Evolutionary conservation across 257 asterid species (phyloP).

Genomic region (Lycium ferocissimum): DNA sequence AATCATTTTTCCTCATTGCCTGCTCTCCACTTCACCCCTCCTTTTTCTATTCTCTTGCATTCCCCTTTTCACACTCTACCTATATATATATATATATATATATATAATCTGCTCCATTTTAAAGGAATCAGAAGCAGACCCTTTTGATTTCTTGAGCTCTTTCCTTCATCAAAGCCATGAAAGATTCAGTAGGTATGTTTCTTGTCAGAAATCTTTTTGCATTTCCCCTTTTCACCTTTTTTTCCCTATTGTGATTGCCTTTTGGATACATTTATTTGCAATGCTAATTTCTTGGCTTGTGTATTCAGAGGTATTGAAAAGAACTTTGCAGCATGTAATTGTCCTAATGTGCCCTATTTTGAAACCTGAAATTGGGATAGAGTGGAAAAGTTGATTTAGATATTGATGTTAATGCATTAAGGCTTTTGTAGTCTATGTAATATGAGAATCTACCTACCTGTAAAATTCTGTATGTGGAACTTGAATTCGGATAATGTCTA

Average conservation of each 20-base stretch:
- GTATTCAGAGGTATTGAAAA: background rate
- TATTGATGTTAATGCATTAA: background rate
- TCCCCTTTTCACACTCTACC: conserved; percentile 4
- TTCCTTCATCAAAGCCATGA: conserved; percentile 41
- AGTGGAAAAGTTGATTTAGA: background rate
- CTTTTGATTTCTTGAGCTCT: background rate
- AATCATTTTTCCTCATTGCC: conserved; percentile 30
- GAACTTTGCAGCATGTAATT: background rate
- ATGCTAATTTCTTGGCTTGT: conserved; percentile 4
- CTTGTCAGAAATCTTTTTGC: background rate
- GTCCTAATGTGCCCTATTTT: background rate
- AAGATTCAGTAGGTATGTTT: conserved; percentile 44
- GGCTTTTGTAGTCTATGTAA: background rate
- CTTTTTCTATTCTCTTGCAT: background rate
- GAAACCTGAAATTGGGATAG: background rate
- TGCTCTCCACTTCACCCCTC: conserved; percentile 18
- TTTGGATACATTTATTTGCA: background rate
- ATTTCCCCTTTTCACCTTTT: background rate
- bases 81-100: background rate
- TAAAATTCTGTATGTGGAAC: background rate
- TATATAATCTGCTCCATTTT: background rate
- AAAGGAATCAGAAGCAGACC: background rate
- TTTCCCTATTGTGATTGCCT: background rate
- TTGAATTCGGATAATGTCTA: background rate
- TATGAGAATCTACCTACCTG: background rate